Evolutionary conservation across 2,329 filamentous ascomycete genomes (phyloP).

Genomic region (Trichophyton equinum): DNA sequence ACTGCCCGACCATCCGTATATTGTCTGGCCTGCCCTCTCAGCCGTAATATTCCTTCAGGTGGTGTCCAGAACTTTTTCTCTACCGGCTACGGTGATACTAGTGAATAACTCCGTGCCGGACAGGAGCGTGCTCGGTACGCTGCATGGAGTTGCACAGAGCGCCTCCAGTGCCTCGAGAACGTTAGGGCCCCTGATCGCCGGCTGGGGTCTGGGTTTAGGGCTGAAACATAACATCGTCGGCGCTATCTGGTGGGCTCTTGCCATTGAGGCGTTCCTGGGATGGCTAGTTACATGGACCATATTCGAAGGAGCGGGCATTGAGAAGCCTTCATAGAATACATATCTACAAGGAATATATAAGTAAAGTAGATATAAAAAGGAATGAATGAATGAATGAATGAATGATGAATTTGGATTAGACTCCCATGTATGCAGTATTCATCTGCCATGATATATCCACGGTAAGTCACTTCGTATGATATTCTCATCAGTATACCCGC

Average conservation of each 20-base stretch:
- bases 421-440: background rate
- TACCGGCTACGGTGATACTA: conserved; percentile 47
- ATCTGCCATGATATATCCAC: background rate
- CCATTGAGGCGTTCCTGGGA: conserved; percentile 42
- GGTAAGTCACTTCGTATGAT: background rate
- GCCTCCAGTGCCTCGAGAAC: conserved; percentile 43
- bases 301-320: conserved; percentile 44
- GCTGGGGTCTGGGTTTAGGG: conserved; percentile 43
- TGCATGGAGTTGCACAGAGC: conserved; percentile 48
- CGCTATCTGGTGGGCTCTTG: conserved; percentile 46
- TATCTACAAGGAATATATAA: background rate
- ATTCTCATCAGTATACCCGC: background rate
- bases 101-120: conserved; percentile 50
- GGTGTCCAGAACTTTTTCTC: conserved; percentile 56
- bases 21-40: conserved; percentile 54
- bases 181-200: conserved; percentile 43
- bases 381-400: background rate
- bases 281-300: conserved; percentile 49
- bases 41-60: conserved; percentile 57
- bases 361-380: background rate
- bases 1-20: conserved; percentile 43
- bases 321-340: background rate
- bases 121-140: conserved; percentile 43
- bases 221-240: conserved; percentile 43
- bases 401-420: background rate